Conservation (phyloP, 2,329 filamentous ascomycete species). For the Pseudocercospora crystallina region DNA sequence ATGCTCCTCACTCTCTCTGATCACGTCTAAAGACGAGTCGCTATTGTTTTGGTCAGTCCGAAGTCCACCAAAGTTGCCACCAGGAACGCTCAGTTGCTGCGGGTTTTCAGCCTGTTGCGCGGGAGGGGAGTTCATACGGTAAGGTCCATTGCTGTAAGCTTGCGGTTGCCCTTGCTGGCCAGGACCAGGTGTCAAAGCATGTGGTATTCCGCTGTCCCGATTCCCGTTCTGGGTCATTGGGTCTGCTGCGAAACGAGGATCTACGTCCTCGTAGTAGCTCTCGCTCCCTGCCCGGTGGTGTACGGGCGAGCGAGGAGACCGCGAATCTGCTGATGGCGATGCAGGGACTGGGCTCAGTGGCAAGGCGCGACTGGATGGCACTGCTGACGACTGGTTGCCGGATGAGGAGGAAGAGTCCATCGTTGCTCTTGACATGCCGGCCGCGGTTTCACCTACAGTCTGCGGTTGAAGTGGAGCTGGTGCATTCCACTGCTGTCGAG, state of each 20-base stretch:
- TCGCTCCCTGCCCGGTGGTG: constrained; percentile 42
- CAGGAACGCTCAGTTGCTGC: background rate
- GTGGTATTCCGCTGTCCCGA: constrained; percentile 23
- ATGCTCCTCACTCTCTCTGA: constrained; percentile 3
- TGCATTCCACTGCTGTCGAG: constrained; percentile 45
- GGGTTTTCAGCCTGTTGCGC: constrained; percentile 1
- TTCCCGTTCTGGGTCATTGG: constrained; percentile 10
- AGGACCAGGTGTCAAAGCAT: constrained; percentile 25
- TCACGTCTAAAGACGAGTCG: constrained; percentile 16
- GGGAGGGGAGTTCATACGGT: constrained; percentile 18
- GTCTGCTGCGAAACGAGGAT: constrained; percentile 74
- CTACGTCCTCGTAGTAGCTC: constrained; percentile 88
- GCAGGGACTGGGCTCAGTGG: constrained; percentile 29
- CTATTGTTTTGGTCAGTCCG: constrained; percentile 19
- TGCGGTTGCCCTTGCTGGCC: constrained; percentile 7
- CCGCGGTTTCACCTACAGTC: constrained; percentile 9
- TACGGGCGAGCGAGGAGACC: constrained; percentile 10
- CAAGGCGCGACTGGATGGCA: constrained; percentile 20
- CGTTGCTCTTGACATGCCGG: constrained; percentile 13
- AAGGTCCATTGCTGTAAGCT: constrained; percentile 9
- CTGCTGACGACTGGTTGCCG: constrained; percentile 17
- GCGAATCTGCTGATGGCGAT: constrained; percentile 23
- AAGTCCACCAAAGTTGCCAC: background rate
- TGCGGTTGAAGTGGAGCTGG: constrained; percentile 14
- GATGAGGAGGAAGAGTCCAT: constrained; percentile 15